Conservation (phyloP, 805 yeast genomes). For the Zygosaccharomyces pseudorouxii region DNA sequence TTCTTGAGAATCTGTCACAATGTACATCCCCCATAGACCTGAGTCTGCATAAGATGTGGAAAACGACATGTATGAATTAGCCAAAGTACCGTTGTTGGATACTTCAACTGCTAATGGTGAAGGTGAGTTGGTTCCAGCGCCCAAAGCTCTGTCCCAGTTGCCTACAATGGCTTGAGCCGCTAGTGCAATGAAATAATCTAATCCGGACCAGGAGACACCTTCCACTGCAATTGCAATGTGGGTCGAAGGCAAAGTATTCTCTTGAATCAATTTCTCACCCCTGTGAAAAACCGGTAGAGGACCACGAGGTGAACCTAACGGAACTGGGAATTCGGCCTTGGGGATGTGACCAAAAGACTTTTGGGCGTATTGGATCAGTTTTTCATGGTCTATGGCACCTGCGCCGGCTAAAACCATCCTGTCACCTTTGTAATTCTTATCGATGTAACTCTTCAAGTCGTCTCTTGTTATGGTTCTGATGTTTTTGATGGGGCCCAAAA, state of each 20-base stretch:
- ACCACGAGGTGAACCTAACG: constrained; percentile 61
- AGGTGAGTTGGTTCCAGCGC: constrained; percentile 78
- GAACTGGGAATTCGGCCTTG: constrained; percentile 48
- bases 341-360: constrained; percentile 67
- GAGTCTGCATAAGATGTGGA: constrained; percentile 96
- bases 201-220: constrained; percentile 96
- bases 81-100: constrained; percentile 55
- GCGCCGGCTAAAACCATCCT: constrained; percentile 98
- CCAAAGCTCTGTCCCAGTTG: constrained; percentile 92
- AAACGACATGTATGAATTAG: constrained; percentile 94
- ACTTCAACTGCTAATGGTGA: constrained; percentile 67
- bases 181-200: constrained; percentile 90
- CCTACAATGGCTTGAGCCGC: constrained; percentile 97
- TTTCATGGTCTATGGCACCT: constrained; percentile 87
- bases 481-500: constrained; percentile 88
- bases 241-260: constrained; percentile 77
- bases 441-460: constrained; percentile 76
- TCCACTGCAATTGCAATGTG: constrained; percentile 94
- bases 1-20: constrained; percentile 71
- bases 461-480: constrained; percentile 72
- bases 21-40: constrained; percentile 95
- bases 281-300: constrained; percentile 76
- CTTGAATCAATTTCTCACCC: constrained; percentile 80
- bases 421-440: constrained; percentile 87
- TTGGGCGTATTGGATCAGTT: constrained; percentile 71